These are phyloP conservation scores for Mycena belliarum DNA, from an alignment of 768 basidiomycete genomes.

Conservation along the genomic window DNA sequence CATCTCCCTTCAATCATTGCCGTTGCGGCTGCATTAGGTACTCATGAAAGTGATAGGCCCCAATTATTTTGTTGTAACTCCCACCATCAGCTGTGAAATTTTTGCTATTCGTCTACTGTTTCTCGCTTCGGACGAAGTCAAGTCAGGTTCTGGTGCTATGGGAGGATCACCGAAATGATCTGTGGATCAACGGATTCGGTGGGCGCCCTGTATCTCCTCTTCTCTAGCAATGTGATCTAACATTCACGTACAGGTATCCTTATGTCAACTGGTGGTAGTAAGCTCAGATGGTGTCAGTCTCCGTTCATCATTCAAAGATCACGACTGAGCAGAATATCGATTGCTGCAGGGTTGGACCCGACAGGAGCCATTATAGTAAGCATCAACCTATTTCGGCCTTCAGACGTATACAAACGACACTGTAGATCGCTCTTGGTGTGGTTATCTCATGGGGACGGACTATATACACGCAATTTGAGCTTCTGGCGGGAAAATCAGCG, in stretches of 20 bases:
- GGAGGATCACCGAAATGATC: conserved; percentile 95
- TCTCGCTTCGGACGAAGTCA: conserved; percentile 71
- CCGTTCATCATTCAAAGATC: too few species aligned
- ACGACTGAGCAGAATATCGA: too few species aligned
- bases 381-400: conserved; percentile 10
- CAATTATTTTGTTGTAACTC: neutral
- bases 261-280: conserved; percentile 83
- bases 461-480: conserved; percentile 77
- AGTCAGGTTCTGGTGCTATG: conserved; percentile 95
- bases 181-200: conserved; percentile 85
- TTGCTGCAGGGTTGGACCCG: conserved; percentile 76
- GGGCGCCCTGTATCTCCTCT: conserved; percentile 15
- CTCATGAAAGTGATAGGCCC: conserved; percentile 18
- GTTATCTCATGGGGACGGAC: conserved; percentile 78
- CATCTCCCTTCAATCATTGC: conserved; percentile 83
- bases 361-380: conserved; percentile 75
- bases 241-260: conserved; percentile 56
- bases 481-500: conserved; percentile 90
- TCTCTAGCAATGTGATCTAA: neutral
- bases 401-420: conserved; percentile 8
- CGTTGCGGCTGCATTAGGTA: conserved; percentile 82
- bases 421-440: conserved; percentile 76
- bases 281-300: conserved; percentile 76
- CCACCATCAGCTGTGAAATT: conserved; percentile 70
- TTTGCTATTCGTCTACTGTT: conserved; percentile 85